These are phyloP conservation scores for Verticillium zaregamsianum DNA, from an alignment of 2,329 filamentous ascomycete species.

Conservation along the genomic window DNA sequence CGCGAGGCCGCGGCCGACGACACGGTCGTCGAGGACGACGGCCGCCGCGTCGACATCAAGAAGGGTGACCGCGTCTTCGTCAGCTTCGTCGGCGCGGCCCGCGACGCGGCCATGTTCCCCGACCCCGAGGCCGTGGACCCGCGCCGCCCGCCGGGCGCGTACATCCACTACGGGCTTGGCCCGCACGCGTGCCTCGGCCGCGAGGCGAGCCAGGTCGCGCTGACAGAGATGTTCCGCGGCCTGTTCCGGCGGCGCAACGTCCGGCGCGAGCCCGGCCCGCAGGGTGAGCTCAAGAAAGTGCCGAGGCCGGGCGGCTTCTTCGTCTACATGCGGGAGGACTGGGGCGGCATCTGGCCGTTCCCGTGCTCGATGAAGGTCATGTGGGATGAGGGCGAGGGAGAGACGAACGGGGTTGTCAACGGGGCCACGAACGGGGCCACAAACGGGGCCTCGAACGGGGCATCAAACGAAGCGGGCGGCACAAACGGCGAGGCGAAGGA, in stretches of 20 bases:
- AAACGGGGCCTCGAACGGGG: background rate
- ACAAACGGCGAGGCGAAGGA: background rate
- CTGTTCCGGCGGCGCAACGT: slow-evolving; percentile 59
- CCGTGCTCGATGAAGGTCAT: slow-evolving; percentile 50
- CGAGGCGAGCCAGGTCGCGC: slow-evolving; percentile 54
- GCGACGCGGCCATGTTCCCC: slow-evolving; percentile 57
- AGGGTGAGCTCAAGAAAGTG: slow-evolving; percentile 66
- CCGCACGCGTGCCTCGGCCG: slow-evolving; percentile 60
- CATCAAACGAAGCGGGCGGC: background rate
- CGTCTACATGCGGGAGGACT: slow-evolving; percentile 63
- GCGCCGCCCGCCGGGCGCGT: slow-evolving; percentile 56
- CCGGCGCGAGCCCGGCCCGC: slow-evolving; percentile 55
- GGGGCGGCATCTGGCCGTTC: slow-evolving; percentile 45
- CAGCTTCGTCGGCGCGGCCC: slow-evolving; percentile 55
- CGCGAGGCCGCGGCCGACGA: slow-evolving; percentile 46
- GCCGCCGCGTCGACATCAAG: slow-evolving; percentile 44
- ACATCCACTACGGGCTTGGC: slow-evolving; percentile 61
- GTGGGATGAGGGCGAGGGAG: slow-evolving; percentile 35
- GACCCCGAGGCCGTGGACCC: slow-evolving; percentile 58
- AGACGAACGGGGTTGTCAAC: background rate
- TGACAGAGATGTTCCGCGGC: slow-evolving; percentile 65
- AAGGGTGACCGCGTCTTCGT: slow-evolving; percentile 59
- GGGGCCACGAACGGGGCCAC: background rate
- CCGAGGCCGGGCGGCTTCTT: slow-evolving; percentile 48
- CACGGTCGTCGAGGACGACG: slow-evolving; percentile 47